A percentile compares a stretch with the other conserved stretches of the same genome.
These are phyloP conservation scores for Filosporella fistucella DNA, from an alignment of 495 filamentous ascomycete species.

Conservation along the genomic window DNA sequence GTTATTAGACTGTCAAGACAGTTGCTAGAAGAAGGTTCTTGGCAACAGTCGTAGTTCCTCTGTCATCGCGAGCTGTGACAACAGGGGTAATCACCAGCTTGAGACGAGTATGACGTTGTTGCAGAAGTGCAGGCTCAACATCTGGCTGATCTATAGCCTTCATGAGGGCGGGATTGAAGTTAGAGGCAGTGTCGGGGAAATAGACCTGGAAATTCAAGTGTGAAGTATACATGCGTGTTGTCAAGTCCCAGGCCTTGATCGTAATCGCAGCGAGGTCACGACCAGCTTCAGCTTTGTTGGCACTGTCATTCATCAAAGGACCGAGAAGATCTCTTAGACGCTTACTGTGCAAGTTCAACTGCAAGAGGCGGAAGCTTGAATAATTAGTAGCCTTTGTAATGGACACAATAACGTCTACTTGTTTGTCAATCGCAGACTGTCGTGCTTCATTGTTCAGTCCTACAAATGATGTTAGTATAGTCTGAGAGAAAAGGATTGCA, in stretches of 20 bases:
- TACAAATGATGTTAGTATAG: not conserved
- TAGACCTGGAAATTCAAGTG: slow-evolving; percentile 26
- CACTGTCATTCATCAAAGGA: slow-evolving; percentile 17
- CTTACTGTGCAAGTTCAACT: slow-evolving; percentile 23
- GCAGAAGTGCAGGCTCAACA: slow-evolving; percentile 19
- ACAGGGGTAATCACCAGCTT: slow-evolving; percentile 31
- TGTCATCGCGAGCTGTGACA: slow-evolving; percentile 26
- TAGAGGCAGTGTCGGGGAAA: slow-evolving; percentile 26
- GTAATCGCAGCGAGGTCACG: slow-evolving; percentile 25
- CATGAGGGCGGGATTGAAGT: slow-evolving; percentile 25
- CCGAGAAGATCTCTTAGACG: slow-evolving; percentile 24
- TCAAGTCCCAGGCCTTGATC: slow-evolving; percentile 26
- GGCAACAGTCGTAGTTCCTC: slow-evolving; percentile 19
- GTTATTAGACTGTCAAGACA: no score
- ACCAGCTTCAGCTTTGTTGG: slow-evolving; percentile 18
- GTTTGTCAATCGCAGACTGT: slow-evolving; percentile 24
- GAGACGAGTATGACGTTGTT: slow-evolving; percentile 25
- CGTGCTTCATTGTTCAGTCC: slow-evolving; percentile 23
- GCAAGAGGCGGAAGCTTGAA: slow-evolving; percentile 17
- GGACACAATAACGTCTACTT: slow-evolving; percentile 10
- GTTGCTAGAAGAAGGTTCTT: slow-evolving; percentile 25
- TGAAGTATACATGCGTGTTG: slow-evolving; percentile 23
- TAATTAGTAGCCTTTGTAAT: slow-evolving; percentile 9
- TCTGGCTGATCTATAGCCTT: slow-evolving; percentile 18
- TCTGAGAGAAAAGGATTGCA: not conserved